Evolutionary conservation across 345 rosid genomes (phyloP).

Genomic region (Linum tenue): DNA sequence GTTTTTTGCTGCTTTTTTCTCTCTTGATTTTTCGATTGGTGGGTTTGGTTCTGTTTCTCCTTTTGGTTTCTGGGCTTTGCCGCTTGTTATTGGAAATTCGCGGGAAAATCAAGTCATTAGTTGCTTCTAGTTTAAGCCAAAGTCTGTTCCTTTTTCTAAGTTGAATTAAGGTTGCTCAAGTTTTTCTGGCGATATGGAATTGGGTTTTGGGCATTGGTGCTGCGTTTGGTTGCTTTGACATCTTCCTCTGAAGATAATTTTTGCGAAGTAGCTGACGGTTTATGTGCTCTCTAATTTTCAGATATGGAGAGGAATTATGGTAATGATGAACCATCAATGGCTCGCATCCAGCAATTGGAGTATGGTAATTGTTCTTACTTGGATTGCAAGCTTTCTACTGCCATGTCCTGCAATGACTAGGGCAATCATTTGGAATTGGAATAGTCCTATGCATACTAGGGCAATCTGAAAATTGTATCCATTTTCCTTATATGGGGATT

Average conservation of each 20-base stretch:
- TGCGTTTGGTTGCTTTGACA: background rate
- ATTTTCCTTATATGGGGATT: too few species aligned
- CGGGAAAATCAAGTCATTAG: background rate
- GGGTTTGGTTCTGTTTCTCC: background rate
- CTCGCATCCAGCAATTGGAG: slow-evolving; percentile 72
- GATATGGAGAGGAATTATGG: slow-evolving; percentile 46
- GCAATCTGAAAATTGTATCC: too few species aligned
- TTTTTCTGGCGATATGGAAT: too few species aligned
- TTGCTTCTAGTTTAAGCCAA: too few species aligned
- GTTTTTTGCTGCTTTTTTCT: too few species aligned
- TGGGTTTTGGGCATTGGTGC: too few species aligned
- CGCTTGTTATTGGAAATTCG: background rate
- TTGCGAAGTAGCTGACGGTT: background rate
- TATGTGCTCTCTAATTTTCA: background rate
- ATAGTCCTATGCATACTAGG: too few species aligned
- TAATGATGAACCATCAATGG: slow-evolving; percentile 37
- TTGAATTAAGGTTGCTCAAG: background rate
- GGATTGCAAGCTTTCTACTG: background rate
- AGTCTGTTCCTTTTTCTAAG: background rate
- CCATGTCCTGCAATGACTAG: background rate
- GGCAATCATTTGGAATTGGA: too few species aligned
- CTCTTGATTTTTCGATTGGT: background rate
- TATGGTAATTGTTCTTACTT: slow-evolving; percentile 34
- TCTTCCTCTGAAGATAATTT: too few species aligned
- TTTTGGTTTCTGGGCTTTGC: background rate